Evolutionary conservation across 2,329 filamentous ascomycete species (phyloP), one percentile per base, ranked within the genome.

Genomic region (Stachybotrys chlorohalonatus): DNA sequence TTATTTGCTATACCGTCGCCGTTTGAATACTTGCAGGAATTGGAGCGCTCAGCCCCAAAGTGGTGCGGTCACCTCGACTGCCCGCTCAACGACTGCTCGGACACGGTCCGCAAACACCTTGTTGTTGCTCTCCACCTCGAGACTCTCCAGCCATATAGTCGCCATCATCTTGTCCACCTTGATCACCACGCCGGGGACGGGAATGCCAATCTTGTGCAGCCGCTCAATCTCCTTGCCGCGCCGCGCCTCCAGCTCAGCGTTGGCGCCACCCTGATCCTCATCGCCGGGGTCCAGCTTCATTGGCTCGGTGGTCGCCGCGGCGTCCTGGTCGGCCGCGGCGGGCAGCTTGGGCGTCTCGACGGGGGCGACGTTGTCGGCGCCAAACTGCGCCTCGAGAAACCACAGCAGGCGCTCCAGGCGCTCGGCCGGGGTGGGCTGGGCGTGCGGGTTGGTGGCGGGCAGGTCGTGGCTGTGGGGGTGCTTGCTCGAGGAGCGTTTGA

Each of bases 321-420:
- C 59, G 0, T 36, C 7, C 30, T 24, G 13, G 55, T 72, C 66
- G n/a, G 65, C 60, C 32, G 74, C 62, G 7, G 72, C 59, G 0
- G 76, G 74, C 2, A 84, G 68, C 68, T 84, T 81, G 56, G 90
- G 74, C 65, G 72, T 75, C 46, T 85, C 80, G 60, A 97, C 88
- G 5, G 93, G 91, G 0, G 81, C 78, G 55, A 97, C 85, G 56
- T 90, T 86, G 59, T 94, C 86, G 36, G 83, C 78, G 58, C 94
- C 94, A 66, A 99, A 99, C 69, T 99, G 94, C 3, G 92, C 89
- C 75, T 99, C 94, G 13, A 99, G 85, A 75, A 99, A 96, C 84
- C 96, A 89, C 73, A 95, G 87, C 17, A 99, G 83, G 39, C 93
- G 86, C 58, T 87, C 83, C 47, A 97, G 84, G 47, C 90, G 87